A percentile compares a stretch with the other conserved stretches of the same genome.
Conservation (phyloP, 768 basidiomycete genomes). For the Mycena galericulata region DNA sequence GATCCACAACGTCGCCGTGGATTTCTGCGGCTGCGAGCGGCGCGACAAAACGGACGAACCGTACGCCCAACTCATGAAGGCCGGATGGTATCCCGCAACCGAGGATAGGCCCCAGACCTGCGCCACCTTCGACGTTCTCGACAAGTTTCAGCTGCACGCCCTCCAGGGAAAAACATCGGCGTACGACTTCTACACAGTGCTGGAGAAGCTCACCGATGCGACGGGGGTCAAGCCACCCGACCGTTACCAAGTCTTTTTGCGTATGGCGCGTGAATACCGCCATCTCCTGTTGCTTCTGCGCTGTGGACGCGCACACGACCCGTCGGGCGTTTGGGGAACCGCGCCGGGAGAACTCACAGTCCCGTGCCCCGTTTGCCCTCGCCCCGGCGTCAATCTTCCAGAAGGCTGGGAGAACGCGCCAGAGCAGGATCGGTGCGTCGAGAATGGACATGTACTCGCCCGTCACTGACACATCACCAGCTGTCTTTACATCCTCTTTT, state of each 20-base stretch:
- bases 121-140: not conserved
- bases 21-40: not conserved
- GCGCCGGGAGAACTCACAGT: slow-evolving; percentile 43
- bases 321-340: slow-evolving; percentile 36
- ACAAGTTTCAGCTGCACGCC: not conserved
- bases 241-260: slow-evolving; percentile 22
- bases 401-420: slow-evolving; percentile 38
- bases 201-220: slow-evolving; percentile 13
- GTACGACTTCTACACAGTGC: slow-evolving; percentile 10
- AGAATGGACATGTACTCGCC: not conserved
- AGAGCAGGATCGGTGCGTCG: slow-evolving; percentile 28
- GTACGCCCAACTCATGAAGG: not conserved
- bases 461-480: slow-evolving; percentile 11
- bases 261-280: slow-evolving; percentile 34
- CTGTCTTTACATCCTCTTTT: slow-evolving; percentile 38
- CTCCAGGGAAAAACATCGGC: slow-evolving; percentile 6
- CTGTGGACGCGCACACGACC: slow-evolving; percentile 41
- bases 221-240: slow-evolving; percentile 15
- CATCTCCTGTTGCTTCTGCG: slow-evolving; percentile 43
- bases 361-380: slow-evolving; percentile 50
- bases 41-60: not conserved
- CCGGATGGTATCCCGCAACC: slow-evolving; percentile 14
- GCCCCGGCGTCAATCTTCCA: slow-evolving; percentile 43
- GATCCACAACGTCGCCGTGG: not conserved
- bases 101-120: not conserved